phyloP scores from a whole-genome alignment of 2,329 filamentous ascomycete species.

The Hymenoscyphus fraxineus region DNA sequence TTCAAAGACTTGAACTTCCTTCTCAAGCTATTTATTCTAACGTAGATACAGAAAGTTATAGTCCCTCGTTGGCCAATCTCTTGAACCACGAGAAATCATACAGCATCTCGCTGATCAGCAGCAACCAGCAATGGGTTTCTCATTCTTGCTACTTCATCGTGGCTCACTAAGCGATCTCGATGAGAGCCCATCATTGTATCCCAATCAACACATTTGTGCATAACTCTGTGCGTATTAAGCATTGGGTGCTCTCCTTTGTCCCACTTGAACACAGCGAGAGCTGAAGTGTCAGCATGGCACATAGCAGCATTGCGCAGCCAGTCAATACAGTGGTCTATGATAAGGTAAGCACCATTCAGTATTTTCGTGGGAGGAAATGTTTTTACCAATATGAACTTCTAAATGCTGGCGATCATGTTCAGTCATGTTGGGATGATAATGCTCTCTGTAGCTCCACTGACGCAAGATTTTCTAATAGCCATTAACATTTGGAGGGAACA shows the following conservation, averaged over 20 bases:
- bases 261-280: not conserved
- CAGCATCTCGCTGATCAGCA: too few species aligned
- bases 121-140: not conserved
- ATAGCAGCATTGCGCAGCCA: not conserved
- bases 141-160: not conserved
- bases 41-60: too few species aligned
- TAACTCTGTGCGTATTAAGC: not conserved
- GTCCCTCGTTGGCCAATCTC: too few species aligned
- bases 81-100: too few species aligned
- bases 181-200: not conserved
- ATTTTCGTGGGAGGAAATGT: not conserved
- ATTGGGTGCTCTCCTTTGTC: not conserved
- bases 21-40: too few species aligned
- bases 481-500: not conserved
- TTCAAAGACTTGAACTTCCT: too few species aligned
- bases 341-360: too few species aligned
- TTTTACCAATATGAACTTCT: slow-evolving; percentile 2
- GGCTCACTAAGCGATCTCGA: not conserved
- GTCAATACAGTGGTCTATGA: not conserved
- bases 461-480: not conserved
- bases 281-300: not conserved
- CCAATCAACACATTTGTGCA: slow-evolving; percentile 2
- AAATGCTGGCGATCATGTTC: too few species aligned
- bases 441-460: slow-evolving; percentile 3
- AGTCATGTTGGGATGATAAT: too few species aligned